Evolutionary conservation across 805 yeast species (phyloP).

Genomic region (Metschnikowia santaceciliae): DNA sequence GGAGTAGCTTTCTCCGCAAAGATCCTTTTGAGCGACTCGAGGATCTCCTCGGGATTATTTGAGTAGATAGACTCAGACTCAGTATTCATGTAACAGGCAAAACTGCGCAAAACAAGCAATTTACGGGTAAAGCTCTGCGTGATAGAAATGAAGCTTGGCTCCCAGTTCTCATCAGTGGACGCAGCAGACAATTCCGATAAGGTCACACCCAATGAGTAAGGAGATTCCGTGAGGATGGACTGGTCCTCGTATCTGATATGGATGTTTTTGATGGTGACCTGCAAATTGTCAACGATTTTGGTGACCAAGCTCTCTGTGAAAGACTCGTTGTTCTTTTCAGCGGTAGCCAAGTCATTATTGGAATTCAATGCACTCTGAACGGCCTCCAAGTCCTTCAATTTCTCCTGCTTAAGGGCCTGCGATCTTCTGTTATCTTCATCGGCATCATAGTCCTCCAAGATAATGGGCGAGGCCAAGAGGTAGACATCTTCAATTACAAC

Average conservation of each 20-base stretch:
- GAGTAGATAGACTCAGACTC: constrained; percentile 47
- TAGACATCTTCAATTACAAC: constrained; percentile 83
- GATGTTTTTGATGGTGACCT: constrained; percentile 83
- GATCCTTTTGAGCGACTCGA: constrained; percentile 45
- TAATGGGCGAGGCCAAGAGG: constrained; percentile 72
- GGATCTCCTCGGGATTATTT: constrained; percentile 46
- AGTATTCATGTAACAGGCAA: constrained; percentile 84
- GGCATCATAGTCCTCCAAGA: constrained; percentile 49
- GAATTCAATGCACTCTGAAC: constrained; percentile 45
- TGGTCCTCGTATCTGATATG: constrained; percentile 90
- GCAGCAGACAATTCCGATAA: constrained; percentile 86
- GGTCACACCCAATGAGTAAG: constrained; percentile 80
- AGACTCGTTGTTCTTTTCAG: constrained; percentile 48
- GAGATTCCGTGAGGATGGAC: constrained; percentile 61
- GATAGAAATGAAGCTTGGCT: constrained; percentile 76
- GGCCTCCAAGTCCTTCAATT: constrained; percentile 62
- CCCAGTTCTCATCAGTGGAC: constrained; percentile 82
- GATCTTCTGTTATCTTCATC: constrained; percentile 60
- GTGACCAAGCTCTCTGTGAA: constrained; percentile 85
- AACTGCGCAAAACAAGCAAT: constrained; percentile 65
- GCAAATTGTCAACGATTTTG: constrained; percentile 89
- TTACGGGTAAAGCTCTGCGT: constrained; percentile 68
- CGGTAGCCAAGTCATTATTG: constrained; percentile 38
- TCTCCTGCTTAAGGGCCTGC: constrained; percentile 60
- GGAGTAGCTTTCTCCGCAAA: constrained; percentile 28